phyloP scores from a whole-genome alignment of 352 stramenopile species.

The Peronospora destructor region DNA sequence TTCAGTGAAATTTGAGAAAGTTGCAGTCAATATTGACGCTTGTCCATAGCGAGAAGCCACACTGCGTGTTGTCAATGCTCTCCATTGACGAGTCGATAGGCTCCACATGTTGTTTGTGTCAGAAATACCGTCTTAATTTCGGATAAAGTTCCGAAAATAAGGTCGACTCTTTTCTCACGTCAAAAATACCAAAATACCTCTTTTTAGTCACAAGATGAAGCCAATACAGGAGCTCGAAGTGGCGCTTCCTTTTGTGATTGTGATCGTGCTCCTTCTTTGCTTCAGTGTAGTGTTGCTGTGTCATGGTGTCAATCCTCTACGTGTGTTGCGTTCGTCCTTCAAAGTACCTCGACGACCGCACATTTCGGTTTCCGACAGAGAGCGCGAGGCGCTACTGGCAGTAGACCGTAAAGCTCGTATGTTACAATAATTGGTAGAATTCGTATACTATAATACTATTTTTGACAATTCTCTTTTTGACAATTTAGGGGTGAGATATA shows the following conservation, averaged over 20 bases:
- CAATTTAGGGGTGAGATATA: constrained; percentile 38
- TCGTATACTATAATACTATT: neutral
- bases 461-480: neutral
- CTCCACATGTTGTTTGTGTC: constrained; percentile 17
- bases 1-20: constrained; percentile 7
- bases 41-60: neutral
- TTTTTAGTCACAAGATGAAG: constrained; percentile 9
- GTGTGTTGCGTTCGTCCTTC: constrained; percentile 52
- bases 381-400: constrained; percentile 47
- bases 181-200: too few species aligned
- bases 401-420: constrained; percentile 33
- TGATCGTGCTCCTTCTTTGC: constrained; percentile 41
- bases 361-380: constrained; percentile 31
- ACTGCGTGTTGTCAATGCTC: neutral
- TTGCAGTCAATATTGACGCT: constrained; percentile 1
- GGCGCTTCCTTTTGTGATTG: constrained; percentile 31
- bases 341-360: constrained; percentile 32
- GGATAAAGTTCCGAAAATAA: neutral
- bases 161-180: too few species aligned
- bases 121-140: neutral
- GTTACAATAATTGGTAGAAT: constrained; percentile 1
- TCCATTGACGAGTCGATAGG: constrained; percentile 16
- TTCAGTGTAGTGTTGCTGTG: constrained; percentile 39
- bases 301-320: constrained; percentile 54
- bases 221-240: constrained; percentile 32